Conservation (phyloP, 345 rosid species). For the Euphorbia pulcherrima region DNA sequence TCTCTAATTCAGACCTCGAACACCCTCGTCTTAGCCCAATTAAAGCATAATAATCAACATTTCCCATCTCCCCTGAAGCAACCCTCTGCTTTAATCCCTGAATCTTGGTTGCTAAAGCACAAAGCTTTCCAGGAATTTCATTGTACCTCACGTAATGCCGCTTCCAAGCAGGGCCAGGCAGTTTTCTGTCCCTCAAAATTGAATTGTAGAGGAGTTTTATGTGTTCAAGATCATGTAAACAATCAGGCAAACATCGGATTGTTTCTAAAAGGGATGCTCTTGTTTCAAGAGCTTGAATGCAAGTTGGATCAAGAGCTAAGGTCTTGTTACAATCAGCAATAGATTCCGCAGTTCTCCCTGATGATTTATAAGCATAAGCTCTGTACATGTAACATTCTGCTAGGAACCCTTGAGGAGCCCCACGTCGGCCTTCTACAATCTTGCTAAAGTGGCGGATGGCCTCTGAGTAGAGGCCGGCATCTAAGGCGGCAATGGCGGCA, state of each 20-base stretch:
- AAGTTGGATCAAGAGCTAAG: conserved; percentile 72
- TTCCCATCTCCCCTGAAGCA: conserved; percentile 69
- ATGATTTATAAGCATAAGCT: conserved; percentile 67
- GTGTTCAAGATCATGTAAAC: conserved; percentile 91
- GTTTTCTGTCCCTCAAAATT: conserved; percentile 73
- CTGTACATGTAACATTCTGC: conserved; percentile 86
- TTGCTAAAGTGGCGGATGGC: conserved; percentile 91
- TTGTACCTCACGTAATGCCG: conserved; percentile 72
- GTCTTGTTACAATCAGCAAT: conserved; percentile 90
- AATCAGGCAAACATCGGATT: conserved; percentile 81
- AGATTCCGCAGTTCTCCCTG: conserved; percentile 76
- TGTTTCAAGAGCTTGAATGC: conserved; percentile 84
- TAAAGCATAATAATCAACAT: conserved; percentile 77
- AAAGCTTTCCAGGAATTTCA: conserved; percentile 79
- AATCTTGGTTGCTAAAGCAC: conserved; percentile 57
- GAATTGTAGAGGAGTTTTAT: conserved; percentile 81
- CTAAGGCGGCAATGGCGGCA: conserved; percentile 81
- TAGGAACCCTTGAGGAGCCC: conserved; percentile 84
- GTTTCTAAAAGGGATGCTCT: conserved; percentile 75
- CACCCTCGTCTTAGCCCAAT: conserved; percentile 86
- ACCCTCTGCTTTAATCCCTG: conserved; percentile 66
- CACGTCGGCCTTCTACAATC: conserved; percentile 80
- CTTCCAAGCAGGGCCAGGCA: conserved; percentile 97
- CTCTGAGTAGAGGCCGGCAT: conserved; percentile 72
- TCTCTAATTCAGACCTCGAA: conserved; percentile 76